Evolutionary conservation across 345 rosid species (phyloP).

Genomic region (Eutrema yunnanense): DNA sequence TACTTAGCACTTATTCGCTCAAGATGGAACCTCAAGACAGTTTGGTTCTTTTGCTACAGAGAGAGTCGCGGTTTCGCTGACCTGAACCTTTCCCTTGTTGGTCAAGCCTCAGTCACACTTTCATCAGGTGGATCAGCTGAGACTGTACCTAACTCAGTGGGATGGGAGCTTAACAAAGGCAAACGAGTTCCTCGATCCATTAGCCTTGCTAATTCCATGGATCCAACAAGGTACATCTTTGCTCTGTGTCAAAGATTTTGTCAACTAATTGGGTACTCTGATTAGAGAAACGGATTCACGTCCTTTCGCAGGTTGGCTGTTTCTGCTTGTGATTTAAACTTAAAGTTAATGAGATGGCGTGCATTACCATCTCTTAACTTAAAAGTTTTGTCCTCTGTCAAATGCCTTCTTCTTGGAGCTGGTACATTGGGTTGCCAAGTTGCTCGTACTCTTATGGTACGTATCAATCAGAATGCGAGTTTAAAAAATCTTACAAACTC

Average conservation of each 20-base stretch:
- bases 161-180: conserved; percentile 84
- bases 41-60: conserved; percentile 76
- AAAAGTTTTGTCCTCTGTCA: conserved; percentile 53
- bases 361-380: conserved; percentile 87
- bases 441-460: conserved; percentile 90
- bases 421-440: conserved; percentile 98
- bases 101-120: conserved; percentile 56
- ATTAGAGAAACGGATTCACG: conserved; percentile 8
- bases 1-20: conserved; percentile 65
- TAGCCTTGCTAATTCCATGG: conserved; percentile 90
- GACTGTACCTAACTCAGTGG: conserved; percentile 62
- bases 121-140: conserved; percentile 57
- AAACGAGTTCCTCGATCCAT: conserved; percentile 54
- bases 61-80: conserved; percentile 92
- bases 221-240: conserved; percentile 60
- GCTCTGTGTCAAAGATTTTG: not conserved
- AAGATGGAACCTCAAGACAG: conserved; percentile 65
- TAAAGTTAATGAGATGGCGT: conserved; percentile 96
- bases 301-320: conserved; percentile 59
- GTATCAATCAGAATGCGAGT: conserved; percentile 11
- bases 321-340: conserved; percentile 91
- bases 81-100: conserved; percentile 71
- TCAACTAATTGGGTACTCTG: not conserved
- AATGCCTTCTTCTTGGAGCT: conserved; percentile 97
- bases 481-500: not conserved